Percentiles rank a stretch among this genome's conserved stretches.
These are phyloP conservation scores for Butyriboletus loyo DNA, from an alignment of 768 basidiomycete genomes.

Conservation along the genomic window DNA sequence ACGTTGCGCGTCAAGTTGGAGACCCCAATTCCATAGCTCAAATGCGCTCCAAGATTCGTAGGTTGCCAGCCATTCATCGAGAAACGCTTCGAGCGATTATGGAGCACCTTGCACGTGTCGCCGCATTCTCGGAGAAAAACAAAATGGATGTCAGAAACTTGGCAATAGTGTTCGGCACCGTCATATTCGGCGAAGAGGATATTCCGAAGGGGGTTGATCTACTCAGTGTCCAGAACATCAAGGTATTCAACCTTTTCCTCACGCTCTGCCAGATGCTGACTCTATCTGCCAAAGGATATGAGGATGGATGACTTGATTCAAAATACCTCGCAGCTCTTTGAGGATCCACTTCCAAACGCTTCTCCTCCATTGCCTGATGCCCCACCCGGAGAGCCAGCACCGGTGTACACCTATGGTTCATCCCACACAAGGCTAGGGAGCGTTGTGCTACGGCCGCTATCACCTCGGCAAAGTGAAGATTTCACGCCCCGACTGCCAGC, in stretches of 20 bases:
- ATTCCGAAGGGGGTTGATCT: conserved; percentile 76
- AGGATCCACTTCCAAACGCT: conserved; percentile 46
- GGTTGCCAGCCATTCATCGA: conserved; percentile 81
- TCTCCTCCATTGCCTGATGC: conserved; percentile 76
- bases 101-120: conserved; percentile 79
- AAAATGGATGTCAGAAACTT: conserved; percentile 95
- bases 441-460: conserved; percentile 32
- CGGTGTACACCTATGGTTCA: conserved; percentile 63
- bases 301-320: conserved; percentile 86
- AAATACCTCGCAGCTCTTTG: conserved; percentile 62
- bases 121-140: conserved; percentile 64
- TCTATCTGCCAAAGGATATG: conserved; percentile 43
- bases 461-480: conserved; percentile 47
- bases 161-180: conserved; percentile 85
- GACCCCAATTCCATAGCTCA: conserved; percentile 66
- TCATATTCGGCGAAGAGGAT: conserved; percentile 91
- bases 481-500: conserved; percentile 70
- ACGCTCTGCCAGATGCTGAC: conserved; percentile 33
- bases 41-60: conserved; percentile 83
- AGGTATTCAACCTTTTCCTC: conserved; percentile 46
- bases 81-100: conserved; percentile 76
- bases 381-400: conserved; percentile 60
- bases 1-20: conserved; percentile 46
- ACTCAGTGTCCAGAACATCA: conserved; percentile 67
- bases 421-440: conserved; percentile 63